Base-by-base conservation (phyloP, 306 rosid genomes). In the Quercus aquifolioides region DNA sequence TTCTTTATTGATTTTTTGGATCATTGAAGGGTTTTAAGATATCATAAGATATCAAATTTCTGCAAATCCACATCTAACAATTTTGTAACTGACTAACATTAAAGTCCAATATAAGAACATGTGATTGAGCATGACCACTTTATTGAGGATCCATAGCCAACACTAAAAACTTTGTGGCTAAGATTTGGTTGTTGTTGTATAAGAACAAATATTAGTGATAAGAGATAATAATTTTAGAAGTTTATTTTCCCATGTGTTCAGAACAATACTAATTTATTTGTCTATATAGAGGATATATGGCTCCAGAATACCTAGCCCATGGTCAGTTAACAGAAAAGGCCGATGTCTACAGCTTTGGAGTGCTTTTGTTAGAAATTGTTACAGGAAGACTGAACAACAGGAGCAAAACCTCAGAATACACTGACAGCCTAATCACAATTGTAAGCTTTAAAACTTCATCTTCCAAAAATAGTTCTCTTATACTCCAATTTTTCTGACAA, bases 301-400 rank as follows among this genome's bases (percentile, higher is more conserved):
- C 99, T 84, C 99, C 98, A 1, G 99, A 95, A 83, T 95, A 92
- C 86, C 85, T 95, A 83, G 99, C 96, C 52, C 97, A 89, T 78
- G 98, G 99, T 62, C 96, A 91, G 74, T 87, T 92, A 76, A 92
- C 99, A 64, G 99, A 92, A 57, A 95, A 93, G 75, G 97, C 83
- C 6, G 99, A 95, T 59, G 91, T 95, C 68, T 95, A 92, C 56
- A 91, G 98, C 77, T 92, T 91, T 70, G 98, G 99, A 0, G 93
- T 93, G 79, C 85, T 95, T 46, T 69, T 95, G 64, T 80, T 95
- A 69, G 99, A 95, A 81, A 91, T 84, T 28, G 90, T 93, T 62
- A 80, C 87, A 0, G 99, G 96, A 4, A 77, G 86, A 76, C 95
- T 83, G 83, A 93, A 92, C 81, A 92, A 91, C 81, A 82, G 93